Evolutionary conservation across 169 alveolate species (phyloP).

Genomic region (Toxoplasma gondii): DNA sequence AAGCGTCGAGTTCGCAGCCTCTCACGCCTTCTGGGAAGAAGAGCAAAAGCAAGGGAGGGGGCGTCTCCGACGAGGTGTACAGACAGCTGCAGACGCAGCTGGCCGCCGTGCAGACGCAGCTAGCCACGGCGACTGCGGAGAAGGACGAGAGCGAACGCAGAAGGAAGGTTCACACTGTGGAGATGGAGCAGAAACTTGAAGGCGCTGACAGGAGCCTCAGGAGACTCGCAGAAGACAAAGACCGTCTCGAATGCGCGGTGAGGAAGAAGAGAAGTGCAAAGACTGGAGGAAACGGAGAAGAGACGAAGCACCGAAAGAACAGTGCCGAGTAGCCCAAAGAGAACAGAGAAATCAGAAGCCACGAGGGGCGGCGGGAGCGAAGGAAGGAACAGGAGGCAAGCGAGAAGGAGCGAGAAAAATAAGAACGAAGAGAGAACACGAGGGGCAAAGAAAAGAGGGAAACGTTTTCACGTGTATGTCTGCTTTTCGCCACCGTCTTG

Average conservation of each 20-base stretch:
- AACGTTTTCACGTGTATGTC: too few species aligned
- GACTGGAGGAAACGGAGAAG: neutral
- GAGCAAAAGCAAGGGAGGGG: neutral
- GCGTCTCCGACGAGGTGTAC: neutral
- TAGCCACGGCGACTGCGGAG: neutral
- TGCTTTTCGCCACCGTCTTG: too few species aligned
- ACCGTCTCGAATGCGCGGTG: neutral
- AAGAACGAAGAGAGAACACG: too few species aligned
- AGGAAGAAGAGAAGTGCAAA: neutral
- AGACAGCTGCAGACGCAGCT: neutral
- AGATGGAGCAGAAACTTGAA: neutral
- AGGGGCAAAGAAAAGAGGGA: too few species aligned
- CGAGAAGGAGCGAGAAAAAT: too few species aligned
- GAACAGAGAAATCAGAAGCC: neutral
- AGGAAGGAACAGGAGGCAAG: neutral
- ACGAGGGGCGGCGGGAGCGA: neutral
- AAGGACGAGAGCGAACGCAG: neutral
- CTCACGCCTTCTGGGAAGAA: neutral
- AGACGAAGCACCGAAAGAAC: neutral
- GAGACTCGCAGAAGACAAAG: neutral
- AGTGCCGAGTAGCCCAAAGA: too few species aligned
- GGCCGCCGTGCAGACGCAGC: neutral
- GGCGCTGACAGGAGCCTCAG: neutral
- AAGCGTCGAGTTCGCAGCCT: neutral
- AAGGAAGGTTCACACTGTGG: neutral